phyloP scores from a whole-genome alignment of 2,329 filamentous ascomycete species.

The Nemania sp. region DNA sequence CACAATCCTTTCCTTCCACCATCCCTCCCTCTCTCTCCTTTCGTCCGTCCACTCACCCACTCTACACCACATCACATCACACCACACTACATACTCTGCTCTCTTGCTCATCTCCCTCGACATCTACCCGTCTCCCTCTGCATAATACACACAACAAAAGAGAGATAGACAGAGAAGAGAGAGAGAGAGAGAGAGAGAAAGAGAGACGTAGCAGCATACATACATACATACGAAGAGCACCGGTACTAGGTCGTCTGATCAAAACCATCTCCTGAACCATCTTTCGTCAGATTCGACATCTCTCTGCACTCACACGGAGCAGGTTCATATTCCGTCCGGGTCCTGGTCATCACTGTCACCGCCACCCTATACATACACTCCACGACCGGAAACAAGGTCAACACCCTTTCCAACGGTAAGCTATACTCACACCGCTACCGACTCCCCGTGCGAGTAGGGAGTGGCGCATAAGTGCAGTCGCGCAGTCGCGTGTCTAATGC shows the following conservation, averaged over 20 bases:
- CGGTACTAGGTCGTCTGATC: neutral
- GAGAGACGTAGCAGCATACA: neutral
- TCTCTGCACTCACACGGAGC: slow-evolving; percentile 13
- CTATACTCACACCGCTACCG: neutral
- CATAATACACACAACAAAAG: slow-evolving; percentile 6
- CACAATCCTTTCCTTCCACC: slow-evolving; percentile 18
- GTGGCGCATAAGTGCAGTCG: too few species aligned
- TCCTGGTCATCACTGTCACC: slow-evolving; percentile 1
- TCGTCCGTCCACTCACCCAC: neutral
- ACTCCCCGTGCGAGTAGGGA: neutral
- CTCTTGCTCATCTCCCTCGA: neutral
- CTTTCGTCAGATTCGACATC: neutral
- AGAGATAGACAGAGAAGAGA: too few species aligned
- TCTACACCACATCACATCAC: neutral
- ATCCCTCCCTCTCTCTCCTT: slow-evolving; percentile 4
- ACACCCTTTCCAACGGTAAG: slow-evolving; percentile 9
- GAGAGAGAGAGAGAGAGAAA: too few species aligned
- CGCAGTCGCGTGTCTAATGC: neutral
- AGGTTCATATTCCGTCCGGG: slow-evolving; percentile 11
- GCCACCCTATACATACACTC: slow-evolving; percentile 1
- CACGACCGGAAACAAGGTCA: neutral
- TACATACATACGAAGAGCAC: neutral
- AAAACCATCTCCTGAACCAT: neutral
- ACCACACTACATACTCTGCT: neutral
- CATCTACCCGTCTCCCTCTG: neutral